phyloP scores from a whole-genome alignment of 164 flowering plant species.

The Liquidambar formosana region DNA sequence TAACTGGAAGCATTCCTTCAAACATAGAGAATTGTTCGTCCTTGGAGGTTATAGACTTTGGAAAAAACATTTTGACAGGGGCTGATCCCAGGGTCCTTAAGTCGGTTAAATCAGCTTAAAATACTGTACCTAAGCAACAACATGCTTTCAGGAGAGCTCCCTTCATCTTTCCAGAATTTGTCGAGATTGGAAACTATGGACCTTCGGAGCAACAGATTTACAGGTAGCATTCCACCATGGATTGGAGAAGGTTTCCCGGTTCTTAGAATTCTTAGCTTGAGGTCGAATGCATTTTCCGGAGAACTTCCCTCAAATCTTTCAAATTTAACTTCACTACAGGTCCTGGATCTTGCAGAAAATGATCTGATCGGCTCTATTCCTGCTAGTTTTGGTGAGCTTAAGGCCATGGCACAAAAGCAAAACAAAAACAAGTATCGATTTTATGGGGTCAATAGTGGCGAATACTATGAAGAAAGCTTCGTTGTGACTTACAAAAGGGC shows the following conservation, averaged over 20 bases:
- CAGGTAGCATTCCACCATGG: constrained; percentile 40
- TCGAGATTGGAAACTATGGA: constrained; percentile 39
- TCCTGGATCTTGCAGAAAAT: constrained; percentile 47
- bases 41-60: background rate
- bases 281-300: constrained; percentile 34
- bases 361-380: constrained; percentile 44
- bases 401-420: constrained; percentile 25
- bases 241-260: constrained; percentile 19
- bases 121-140: constrained; percentile 40
- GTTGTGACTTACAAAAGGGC: constrained; percentile 23
- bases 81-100: background rate
- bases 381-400: constrained; percentile 18
- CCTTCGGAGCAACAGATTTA: constrained; percentile 34
- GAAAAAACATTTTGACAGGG: background rate
- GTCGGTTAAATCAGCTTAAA: constrained; percentile 26
- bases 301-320: constrained; percentile 26
- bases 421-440: constrained; percentile 12
- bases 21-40: background rate
- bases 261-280: constrained; percentile 31
- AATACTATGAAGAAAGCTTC: constrained; percentile 34
- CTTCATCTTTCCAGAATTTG: constrained; percentile 31
- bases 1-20: background rate
- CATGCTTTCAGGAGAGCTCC: constrained; percentile 37
- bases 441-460: constrained; percentile 25
- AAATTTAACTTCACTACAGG: constrained; percentile 29